Evolutionary conservation across 108 stramenopile species (phyloP), one percentile per base, ranked within the genome.

Genomic region (Fragilaria radians): DNA sequence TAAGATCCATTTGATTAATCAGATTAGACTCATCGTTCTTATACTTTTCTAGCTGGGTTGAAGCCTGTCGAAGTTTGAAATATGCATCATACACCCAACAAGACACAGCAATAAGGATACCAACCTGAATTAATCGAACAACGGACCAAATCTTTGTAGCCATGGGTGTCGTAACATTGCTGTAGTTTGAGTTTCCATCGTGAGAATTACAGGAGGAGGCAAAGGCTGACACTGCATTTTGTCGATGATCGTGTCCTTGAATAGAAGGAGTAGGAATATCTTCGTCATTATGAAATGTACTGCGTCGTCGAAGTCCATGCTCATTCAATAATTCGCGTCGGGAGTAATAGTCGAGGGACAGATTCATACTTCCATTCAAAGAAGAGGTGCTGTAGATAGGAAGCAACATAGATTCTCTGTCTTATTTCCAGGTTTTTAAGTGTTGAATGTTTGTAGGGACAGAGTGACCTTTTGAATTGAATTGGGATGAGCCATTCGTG

Each of bases 1-100:
- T 61, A 42, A 64, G 60, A 24, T 75, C 63, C 19, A 80, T 36
- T 52, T 80, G 74, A 23, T 72, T 34, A 25, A 80, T 4, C 21
- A 76, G 26, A 22, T 68, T 57, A 0, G 70, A 61, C 52, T 80
- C 79, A 49, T 75, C 79, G 32, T 72, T 54, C 60, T 72, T 71
- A 65, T 70, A 68, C 48, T 73, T 62, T 22, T 45, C 53, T 7
- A 80, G 48, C 28, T 66, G 67, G 9, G 64, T 34, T 1, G 73
- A 57, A 2, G 74, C 68, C 45, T 57, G 50, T 19, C 67, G 47
- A 0, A 70, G 71, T 59, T 72, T 71, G 56, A 63, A 65, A 31
- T 80, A 67, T 5, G 74, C 71, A 27, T 79, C 78, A 33, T 51
- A 73, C 23, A 79, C 70, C 42, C 74, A 29, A 23, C 32, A 55